Evolutionary conservation across 345 rosid species (phyloP), one percentile per base, ranked within the genome.

Genomic region (Clarkia xantiana): DNA sequence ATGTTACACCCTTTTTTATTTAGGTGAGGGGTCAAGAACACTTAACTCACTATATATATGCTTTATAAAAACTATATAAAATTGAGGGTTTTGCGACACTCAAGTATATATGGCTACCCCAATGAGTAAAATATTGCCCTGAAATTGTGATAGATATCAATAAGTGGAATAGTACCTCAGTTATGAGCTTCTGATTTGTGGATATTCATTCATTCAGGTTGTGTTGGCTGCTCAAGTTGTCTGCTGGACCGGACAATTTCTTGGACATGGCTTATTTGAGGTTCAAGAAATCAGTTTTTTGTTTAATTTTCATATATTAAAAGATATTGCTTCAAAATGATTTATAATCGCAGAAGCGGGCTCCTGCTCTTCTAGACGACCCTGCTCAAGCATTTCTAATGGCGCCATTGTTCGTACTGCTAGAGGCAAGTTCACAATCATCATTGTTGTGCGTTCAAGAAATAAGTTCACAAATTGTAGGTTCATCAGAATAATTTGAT

Each of bases 341-440:
- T 17, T 45, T 11, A 34, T 11, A 25, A 13, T 16, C 16, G 16
- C 60, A 56, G 60, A 56, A 56, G 42, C 52, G 60, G 6, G 60
- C 60, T 10, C 60, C 60, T 9, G 43, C 60, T 7, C 7, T 29
- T 29, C 36, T 29, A 4, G 25, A 40, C 52, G 47, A 55, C 59
- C 1, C 39, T 14, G 34, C 34, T 16, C 59, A 55, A 55, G 36
- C 59, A 17, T 45, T 45, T 20, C 43, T 46, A 45, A 47, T 47
- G 51, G 51, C 59, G 2, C 59, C 59, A 18, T 55, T 46, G 51
- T 47, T 55, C 48, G 59, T 55, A 13, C 10, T 55, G 23, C 59
- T 55, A 17, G 59, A 47, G 51, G 59, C 44, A 55, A 45, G 50
- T 47, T 55, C 15, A 9, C 22, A 29, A 29, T 29, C 0, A 29